A percentile compares a stretch with the other conserved stretches of the same genome.
Evolutionary conservation across 2,329 filamentous ascomycete species (phyloP).

Genomic region (Herpotrichia juniperi): DNA sequence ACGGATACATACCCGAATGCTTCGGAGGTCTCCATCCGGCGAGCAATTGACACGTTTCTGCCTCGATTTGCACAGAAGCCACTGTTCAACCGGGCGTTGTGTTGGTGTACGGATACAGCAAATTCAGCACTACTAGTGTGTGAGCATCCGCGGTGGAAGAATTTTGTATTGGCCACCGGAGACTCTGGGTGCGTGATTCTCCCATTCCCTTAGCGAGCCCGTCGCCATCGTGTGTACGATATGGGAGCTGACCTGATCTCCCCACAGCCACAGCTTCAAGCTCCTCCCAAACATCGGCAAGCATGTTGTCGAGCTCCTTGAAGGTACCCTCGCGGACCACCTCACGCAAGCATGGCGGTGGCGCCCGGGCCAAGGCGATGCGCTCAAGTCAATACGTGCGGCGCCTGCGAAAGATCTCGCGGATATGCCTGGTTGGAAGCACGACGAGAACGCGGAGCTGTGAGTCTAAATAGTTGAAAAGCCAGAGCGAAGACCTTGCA

Average conservation of each 20-base stretch:
- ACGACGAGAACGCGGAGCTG: slow-evolving; percentile 1
- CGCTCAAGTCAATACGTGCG: slow-evolving; percentile 49
- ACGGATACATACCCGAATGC: slow-evolving; percentile 51
- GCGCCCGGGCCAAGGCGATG: slow-evolving; percentile 52
- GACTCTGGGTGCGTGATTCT: slow-evolving; percentile 51
- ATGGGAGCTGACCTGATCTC: slow-evolving; percentile 6
- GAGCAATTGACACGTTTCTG: slow-evolving; percentile 51
- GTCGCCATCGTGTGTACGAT: neutral
- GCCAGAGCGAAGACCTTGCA: no score
- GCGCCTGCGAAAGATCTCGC: slow-evolving; percentile 52
- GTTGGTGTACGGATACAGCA: slow-evolving; percentile 68
- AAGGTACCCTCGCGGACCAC: slow-evolving; percentile 47
- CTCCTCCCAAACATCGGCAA: slow-evolving; percentile 55
- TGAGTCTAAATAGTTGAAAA: neutral
- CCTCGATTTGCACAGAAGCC: slow-evolving; percentile 46
- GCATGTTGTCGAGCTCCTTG: slow-evolving; percentile 54
- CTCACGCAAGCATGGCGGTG: slow-evolving; percentile 52
- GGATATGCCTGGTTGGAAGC: slow-evolving; percentile 54
- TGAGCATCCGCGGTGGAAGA: slow-evolving; percentile 56
- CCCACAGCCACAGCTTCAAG: slow-evolving; percentile 52
- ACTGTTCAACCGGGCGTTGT: slow-evolving; percentile 53
- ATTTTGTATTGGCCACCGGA: slow-evolving; percentile 54
- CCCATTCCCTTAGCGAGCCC: no score
- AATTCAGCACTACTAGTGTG: slow-evolving; percentile 68
- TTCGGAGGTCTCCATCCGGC: slow-evolving; percentile 49